Base-by-base conservation (phyloP, 2,329 filamentous ascomycete genomes). In the Fusarium sp. region DNA sequence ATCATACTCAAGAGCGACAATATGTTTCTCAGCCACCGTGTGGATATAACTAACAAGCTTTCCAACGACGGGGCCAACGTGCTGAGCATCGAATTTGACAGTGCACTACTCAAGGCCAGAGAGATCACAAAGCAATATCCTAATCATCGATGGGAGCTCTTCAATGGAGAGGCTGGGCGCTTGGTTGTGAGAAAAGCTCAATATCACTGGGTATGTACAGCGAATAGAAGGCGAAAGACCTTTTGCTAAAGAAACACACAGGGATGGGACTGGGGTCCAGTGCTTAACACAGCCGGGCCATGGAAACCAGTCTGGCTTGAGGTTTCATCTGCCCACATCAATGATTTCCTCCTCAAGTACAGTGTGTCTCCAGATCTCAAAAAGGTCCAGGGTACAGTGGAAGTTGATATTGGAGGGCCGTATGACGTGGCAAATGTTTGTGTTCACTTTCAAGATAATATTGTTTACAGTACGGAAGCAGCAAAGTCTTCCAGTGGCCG, bases 211-310 rank as follows among this genome's bases (percentile, higher is more conserved):
- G 44, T 48, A 41, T 39, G 52, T 22, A 14, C 13, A 22, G 2
- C 5, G 22, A 39, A 3, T 13, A 3, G 4, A 20, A 32, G 5
- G 0, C 12, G 24, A 10, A 7, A 39, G 1, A 18, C 3, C 10
- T 4, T 14, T 28, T 32, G 22, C 32, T 62, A 17, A 62, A 10
- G 1, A 20, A 39, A n/a, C 1, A 59, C 30, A 2, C 24, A 59
- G 56, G 56, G 56, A 24, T 59, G 58, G 58, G 58, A 62, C 12
- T 62, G 58, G 58, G 58, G 58, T 11, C 48, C 58, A 20, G 30
- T 56, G 4, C 58, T 62, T 9, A 62, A 34, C 17, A 62, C 58
- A 4, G 48, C 58, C n/a, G 58, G 58, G 9, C 58, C 58, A 14
- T 62, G 58, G 58, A 62, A 32, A 9, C 58, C 58, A 39, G 50